These are phyloP conservation scores for Centaurea solstitialis DNA, from an alignment of 129 eudicot genomes.

Conservation along the genomic window DNA sequence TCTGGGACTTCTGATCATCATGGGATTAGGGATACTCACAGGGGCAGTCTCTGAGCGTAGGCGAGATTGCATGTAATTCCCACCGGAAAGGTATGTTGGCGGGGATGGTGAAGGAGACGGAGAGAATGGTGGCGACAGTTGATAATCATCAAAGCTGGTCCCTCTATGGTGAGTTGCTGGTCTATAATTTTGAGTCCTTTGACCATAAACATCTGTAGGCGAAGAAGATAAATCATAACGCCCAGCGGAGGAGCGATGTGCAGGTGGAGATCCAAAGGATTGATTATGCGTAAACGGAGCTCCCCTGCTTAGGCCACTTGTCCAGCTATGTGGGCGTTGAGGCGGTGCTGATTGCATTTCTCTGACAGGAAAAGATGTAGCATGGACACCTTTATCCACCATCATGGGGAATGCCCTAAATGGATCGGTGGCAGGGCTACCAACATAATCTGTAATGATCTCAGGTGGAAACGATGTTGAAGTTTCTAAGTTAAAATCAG, in stretches of 20 bases:
- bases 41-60: conserved; percentile 83
- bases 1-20: conserved; percentile 70
- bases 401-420: conserved; percentile 71
- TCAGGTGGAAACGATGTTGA: conserved; percentile 74
- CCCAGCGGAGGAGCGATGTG: conserved; percentile 40
- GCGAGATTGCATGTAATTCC: conserved; percentile 57
- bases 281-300: conserved; percentile 44
- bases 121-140: conserved; percentile 94
- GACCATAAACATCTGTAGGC: conserved; percentile 55
- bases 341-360: conserved; percentile 43
- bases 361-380: conserved; percentile 49
- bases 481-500: conserved; percentile 73
- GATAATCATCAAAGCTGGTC: conserved; percentile 54
- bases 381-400: conserved; percentile 34
- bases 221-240: conserved; percentile 52
- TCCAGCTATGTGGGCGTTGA: conserved; percentile 94
- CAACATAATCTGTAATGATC: conserved; percentile 90
- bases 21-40: conserved; percentile 82
- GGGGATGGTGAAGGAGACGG: conserved; percentile 86
- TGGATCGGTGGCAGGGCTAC: conserved; percentile 97
- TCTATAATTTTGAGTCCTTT: conserved; percentile 48
- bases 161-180: conserved; percentile 36
- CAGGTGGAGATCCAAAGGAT: conserved; percentile 51
- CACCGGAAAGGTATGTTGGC: conserved; percentile 61
- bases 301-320: conserved; percentile 64